Conservation (phyloP, 306 rosid species). For the Trichosanthes truncata region DNA sequence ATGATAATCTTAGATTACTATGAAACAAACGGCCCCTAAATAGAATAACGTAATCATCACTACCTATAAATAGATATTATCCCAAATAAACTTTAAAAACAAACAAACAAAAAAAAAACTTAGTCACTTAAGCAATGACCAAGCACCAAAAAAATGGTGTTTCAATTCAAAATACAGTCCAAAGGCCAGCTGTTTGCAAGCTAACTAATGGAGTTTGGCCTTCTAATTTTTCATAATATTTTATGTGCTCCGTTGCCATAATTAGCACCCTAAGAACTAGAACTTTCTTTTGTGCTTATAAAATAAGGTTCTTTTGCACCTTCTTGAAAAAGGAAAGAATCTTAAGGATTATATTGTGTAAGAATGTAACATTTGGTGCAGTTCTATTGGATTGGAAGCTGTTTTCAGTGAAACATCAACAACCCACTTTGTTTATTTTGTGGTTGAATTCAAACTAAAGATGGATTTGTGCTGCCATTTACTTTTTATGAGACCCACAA, state of each 20-base stretch:
- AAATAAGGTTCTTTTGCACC: conserved; percentile 13
- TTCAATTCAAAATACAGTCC: conserved; percentile 6
- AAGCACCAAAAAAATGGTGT: conserved; percentile 18
- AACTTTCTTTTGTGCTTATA: conserved; percentile 15
- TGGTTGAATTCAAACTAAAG: not conserved
- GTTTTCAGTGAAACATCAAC: conserved; percentile 39
- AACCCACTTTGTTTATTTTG: conserved; percentile 17
- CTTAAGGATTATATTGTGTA: not conserved
- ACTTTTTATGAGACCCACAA: not conserved
- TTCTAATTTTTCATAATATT: conserved; percentile 4
- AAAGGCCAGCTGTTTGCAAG: conserved; percentile 30
- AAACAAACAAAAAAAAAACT: not conserved
- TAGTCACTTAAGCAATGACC: conserved; percentile 25
- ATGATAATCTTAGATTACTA: too few relatives aligned
- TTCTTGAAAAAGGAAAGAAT: conserved; percentile 11
- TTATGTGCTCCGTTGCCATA: conserved; percentile 32
- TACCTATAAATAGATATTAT: conserved; percentile 35
- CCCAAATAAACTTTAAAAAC: not conserved
- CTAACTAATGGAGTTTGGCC: conserved; percentile 22
- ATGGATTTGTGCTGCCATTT: not conserved
- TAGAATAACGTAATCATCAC: conserved; percentile 23
- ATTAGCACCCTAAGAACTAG: conserved; percentile 28
- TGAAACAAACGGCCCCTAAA: too few relatives aligned
- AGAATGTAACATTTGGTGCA: conserved; percentile 21
- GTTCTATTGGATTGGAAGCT: conserved; percentile 22